Evolutionary conservation across 2,329 filamentous ascomycete species (phyloP).

Genomic region (Periglandula ipomoeae): DNA sequence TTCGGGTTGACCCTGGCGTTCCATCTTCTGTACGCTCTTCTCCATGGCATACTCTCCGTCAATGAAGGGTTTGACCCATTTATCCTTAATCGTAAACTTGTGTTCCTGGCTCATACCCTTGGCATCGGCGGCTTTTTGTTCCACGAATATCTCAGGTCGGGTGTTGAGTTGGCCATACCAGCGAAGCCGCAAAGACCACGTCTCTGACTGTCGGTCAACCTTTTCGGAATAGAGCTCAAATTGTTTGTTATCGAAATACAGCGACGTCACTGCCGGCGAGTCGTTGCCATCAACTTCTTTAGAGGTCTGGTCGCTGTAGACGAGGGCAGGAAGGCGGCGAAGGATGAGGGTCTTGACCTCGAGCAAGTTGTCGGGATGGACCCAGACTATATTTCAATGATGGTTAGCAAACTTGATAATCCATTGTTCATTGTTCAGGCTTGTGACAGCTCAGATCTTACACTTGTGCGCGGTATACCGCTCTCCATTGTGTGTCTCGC

Average conservation of each 20-base stretch:
- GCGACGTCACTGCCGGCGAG: slow-evolving; percentile 86
- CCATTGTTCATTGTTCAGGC: background rate
- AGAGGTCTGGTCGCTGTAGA: slow-evolving; percentile 82
- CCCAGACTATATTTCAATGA: slow-evolving; percentile 60
- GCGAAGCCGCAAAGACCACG: slow-evolving; percentile 73
- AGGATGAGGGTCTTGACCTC: slow-evolving; percentile 96
- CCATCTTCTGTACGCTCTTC: slow-evolving; percentile 81
- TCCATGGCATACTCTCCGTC: slow-evolving; percentile 85
- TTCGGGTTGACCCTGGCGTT: slow-evolving; percentile 59
- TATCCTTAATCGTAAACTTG: slow-evolving; percentile 81
- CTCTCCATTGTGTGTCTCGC: slow-evolving; percentile 55
- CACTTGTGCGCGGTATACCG: slow-evolving; percentile 82
- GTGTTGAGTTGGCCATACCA: slow-evolving; percentile 84
- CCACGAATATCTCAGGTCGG: slow-evolving; percentile 72
- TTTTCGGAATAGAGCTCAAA: slow-evolving; percentile 85
- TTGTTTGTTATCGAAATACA: slow-evolving; percentile 86
- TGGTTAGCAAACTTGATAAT: slow-evolving; percentile 19
- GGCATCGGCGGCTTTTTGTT: slow-evolving; percentile 79
- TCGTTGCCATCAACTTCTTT: slow-evolving; percentile 73
- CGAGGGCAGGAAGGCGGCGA: slow-evolving; percentile 77
- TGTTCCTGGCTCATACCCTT: slow-evolving; percentile 71
- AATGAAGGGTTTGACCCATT: slow-evolving; percentile 83
- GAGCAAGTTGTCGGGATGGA: slow-evolving; percentile 88
- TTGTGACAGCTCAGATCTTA: slow-evolving; percentile 29
- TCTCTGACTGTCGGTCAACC: slow-evolving; percentile 64